phyloP scores from a whole-genome alignment of 2,329 filamentous ascomycete species.

The Aspergillus nomiae region DNA sequence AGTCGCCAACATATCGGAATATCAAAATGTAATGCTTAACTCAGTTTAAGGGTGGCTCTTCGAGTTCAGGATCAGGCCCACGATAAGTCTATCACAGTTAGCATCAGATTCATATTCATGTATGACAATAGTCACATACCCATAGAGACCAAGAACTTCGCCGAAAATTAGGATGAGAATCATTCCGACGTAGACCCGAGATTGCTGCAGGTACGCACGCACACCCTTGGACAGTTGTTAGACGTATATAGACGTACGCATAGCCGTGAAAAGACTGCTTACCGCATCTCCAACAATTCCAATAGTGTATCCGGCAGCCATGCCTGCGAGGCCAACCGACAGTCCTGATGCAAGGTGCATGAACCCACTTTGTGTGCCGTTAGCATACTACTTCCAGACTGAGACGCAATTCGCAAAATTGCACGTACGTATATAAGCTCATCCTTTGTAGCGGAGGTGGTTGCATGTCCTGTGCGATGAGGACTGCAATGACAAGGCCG shows the following conservation, averaged over 20 bases:
- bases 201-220: constrained; percentile 93
- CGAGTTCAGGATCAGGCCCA: constrained; percentile 90
- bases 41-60: constrained; percentile 54
- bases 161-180: constrained; percentile 98
- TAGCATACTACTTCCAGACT: constrained; percentile 12
- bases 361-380: constrained; percentile 65
- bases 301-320: constrained; percentile 95
- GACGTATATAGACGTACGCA: constrained; percentile 7
- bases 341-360: constrained; percentile 91
- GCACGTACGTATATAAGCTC: constrained; percentile 76
- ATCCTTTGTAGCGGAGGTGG: constrained; percentile 70
- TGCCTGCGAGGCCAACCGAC: constrained; percentile 86
- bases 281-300: constrained; percentile 91
- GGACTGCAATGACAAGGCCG: constrained; percentile 91
- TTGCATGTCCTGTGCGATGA: constrained; percentile 87
- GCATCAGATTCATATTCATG: constrained; percentile 6
- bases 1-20: constrained; percentile 13
- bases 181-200: constrained; percentile 96
- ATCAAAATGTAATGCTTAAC: constrained; percentile 4
- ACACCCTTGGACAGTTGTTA: constrained; percentile 61
- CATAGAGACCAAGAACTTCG: constrained; percentile 94
- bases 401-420: background rate
- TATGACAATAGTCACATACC: constrained; percentile 58
- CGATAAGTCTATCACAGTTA: constrained; percentile 69
- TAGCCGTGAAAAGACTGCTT: constrained; percentile 30